A percentile compares a stretch with the other conserved stretches of the same genome.
Conservation (phyloP, 164 flowering plant genomes). For the Nelumbo lutea region DNA sequence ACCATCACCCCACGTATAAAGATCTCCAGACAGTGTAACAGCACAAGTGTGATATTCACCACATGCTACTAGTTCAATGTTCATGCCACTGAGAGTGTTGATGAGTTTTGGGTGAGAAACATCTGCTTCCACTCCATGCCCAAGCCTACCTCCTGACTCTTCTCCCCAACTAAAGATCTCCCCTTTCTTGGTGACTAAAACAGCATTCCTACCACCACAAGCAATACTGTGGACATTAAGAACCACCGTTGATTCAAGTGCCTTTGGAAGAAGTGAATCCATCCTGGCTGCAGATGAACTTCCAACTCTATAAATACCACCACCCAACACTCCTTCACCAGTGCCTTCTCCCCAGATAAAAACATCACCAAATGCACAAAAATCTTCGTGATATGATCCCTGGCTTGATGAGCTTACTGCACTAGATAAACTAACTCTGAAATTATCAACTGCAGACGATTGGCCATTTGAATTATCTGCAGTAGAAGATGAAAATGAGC, state of each 20-base stretch:
- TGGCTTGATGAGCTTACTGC: constrained; percentile 91
- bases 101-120: constrained; percentile 68
- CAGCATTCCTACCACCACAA: constrained; percentile 83
- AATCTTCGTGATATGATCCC: constrained; percentile 69
- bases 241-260: constrained; percentile 64
- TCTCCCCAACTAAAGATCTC: constrained; percentile 96
- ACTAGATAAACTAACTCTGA: constrained; percentile 87
- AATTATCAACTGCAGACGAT: constrained; percentile 52
- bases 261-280: constrained; percentile 72
- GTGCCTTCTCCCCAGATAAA: constrained; percentile 86
- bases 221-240: constrained; percentile 76
- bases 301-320: constrained; percentile 45
- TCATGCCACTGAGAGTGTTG: constrained; percentile 57
- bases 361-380: constrained; percentile 82
- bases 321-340: constrained; percentile 66
- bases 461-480: constrained; percentile 49
- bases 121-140: constrained; percentile 79
- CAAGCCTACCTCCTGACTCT: constrained; percentile 87
- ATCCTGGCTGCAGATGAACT: constrained; percentile 29
- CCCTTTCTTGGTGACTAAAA: constrained; percentile 75
- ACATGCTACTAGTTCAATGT: constrained; percentile 73
- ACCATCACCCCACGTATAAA: constrained; percentile 95
- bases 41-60: constrained; percentile 95
- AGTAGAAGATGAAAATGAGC: constrained; percentile 29
- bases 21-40: constrained; percentile 74